Evolutionary conservation across 1,284 basidiomycete species (phyloP).

Genomic region (Pholiota adiposa): DNA sequence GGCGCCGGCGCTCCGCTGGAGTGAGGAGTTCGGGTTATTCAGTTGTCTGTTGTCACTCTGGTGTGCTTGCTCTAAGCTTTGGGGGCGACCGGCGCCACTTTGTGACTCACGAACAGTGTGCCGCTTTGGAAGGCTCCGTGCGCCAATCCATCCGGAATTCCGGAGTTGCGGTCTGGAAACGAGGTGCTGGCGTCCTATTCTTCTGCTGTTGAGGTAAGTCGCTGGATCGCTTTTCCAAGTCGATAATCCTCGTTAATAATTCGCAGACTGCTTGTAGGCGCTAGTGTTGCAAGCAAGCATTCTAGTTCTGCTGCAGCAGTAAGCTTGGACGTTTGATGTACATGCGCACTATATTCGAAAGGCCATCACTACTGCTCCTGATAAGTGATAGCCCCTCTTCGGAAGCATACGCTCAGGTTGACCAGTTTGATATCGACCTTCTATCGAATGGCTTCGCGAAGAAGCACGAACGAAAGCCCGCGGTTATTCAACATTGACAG

Average conservation of each 20-base stretch:
- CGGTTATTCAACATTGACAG: conserved; percentile 21
- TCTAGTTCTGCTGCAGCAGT: no score
- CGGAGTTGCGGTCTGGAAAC: neutral
- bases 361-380: conserved; percentile 5
- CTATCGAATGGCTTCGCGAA: conserved; percentile 23
- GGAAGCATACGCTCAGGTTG: conserved; percentile 6
- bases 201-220: no score
- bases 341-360: conserved; percentile 4
- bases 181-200: no score
- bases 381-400: conserved; percentile 18
- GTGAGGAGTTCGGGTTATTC: neutral
- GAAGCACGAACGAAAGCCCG: conserved; percentile 16
- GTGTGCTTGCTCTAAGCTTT: neutral
- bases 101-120: neutral
- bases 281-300: no score
- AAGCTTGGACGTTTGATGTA: no score
- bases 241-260: neutral
- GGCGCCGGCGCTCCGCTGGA: conserved; percentile 8
- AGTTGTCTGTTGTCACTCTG: neutral
- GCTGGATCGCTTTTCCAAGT: neutral
- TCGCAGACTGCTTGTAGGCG: conserved; percentile 5
- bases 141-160: neutral
- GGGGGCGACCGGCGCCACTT: neutral
- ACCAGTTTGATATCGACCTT: conserved; percentile 15
- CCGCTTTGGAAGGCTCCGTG: neutral